Evolutionary conservation across 2,329 filamentous ascomycete species (phyloP), one percentile per base, ranked within the genome.

Genomic region (Cladobotryum protrusum): DNA sequence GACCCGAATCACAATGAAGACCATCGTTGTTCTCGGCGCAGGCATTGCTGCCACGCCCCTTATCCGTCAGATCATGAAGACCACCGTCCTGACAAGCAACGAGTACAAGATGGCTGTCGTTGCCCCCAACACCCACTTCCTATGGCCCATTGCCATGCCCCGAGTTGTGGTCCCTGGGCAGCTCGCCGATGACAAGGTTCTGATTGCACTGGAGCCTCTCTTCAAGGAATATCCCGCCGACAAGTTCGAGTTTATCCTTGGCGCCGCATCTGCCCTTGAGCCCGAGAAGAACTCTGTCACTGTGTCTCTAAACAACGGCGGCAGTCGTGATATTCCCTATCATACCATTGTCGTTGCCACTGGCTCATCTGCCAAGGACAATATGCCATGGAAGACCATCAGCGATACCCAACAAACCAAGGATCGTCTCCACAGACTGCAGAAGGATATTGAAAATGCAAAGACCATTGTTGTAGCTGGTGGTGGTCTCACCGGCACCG

Each of bases 281-380:
- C 62, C 71, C 0, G 62, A 62, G 3, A 53, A 53, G 42, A 76
- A 74, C 53, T 65, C 61, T 1, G 72, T 81, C 19, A 61, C 60
- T 1, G 66, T 80, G 13, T 55, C 63, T 18, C 61, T 66, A 32
- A 65, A 63, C 41, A 67, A 61, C 4, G 67, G 64, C 6, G 59
- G 52, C 5, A 56, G 57, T n/a, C 63, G 66, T 5, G 62, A 63
- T 11, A 59, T 80, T 48, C 52, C 53, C 17, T 83, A 82, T 57
- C 71, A 80, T 55, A 72, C 71, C 18, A 66, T 82, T 12, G 59
- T 83, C 52, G 63, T 83, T 40, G 77, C 78, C 9, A 83, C 79
- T 2, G 80, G 80, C 7, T 64, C 74, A 3, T 65, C 66, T 24
- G 67, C 70, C 32, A 64, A 58, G 18, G 70, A 67, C 4, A 63